Conservation (phyloP, 73 alveolate genomes). For the Paramecium pentaurelia region DNA sequence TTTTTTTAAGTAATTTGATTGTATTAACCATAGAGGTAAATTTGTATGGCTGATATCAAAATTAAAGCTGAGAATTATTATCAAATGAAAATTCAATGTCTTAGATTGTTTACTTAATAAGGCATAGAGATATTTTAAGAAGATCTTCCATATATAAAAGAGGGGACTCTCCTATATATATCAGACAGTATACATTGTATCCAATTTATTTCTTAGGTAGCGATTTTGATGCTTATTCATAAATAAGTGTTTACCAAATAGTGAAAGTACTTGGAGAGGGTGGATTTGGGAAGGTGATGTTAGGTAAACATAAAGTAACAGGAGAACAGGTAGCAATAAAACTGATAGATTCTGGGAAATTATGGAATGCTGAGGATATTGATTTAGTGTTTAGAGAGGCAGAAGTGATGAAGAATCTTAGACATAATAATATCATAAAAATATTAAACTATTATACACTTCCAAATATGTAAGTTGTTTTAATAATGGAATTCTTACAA, state of each 20-base stretch:
- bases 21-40: neutral
- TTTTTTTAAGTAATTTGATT: neutral
- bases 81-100: neutral
- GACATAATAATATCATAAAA: conserved; percentile 67
- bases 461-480: conserved; percentile 85
- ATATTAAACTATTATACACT: conserved; percentile 73
- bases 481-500: conserved; percentile 89
- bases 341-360: conserved; percentile 65
- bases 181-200: neutral
- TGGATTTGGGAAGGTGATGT: conserved; percentile 95
- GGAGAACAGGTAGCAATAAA: conserved; percentile 96
- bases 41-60: conserved; percentile 8
- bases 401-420: conserved; percentile 59
- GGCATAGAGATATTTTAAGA: conserved; percentile 59
- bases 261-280: conserved; percentile 91
- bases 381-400: conserved; percentile 63
- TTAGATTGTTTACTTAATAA: conserved; percentile 43
- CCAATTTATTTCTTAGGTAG: neutral
- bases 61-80: neutral
- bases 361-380: conserved; percentile 75
- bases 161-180: neutral
- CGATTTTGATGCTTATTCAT: conserved; percentile 46
- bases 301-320: conserved; percentile 89
- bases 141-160: conserved; percentile 37
- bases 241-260: conserved; percentile 64